Percentiles rank a stretch among this genome's conserved stretches.
Conservation (phyloP, 2,329 filamentous ascomycete species). For the Pseudodiploospora longispora region DNA sequence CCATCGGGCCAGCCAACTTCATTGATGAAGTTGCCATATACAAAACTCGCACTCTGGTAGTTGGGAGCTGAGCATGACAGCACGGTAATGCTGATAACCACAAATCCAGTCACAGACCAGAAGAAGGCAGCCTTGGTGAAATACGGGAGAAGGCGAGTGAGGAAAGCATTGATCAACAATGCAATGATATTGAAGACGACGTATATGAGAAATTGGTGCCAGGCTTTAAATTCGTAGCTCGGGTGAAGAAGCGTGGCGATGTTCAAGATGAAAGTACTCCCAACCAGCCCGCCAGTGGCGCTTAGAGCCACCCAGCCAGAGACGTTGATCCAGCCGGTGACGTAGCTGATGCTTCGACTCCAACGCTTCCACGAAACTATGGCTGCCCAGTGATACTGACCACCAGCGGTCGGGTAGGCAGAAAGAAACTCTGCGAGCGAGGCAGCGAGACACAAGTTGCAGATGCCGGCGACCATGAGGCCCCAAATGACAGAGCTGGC, state of each 20-base stretch:
- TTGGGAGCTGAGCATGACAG: constrained; percentile 57
- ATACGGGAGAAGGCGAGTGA: constrained; percentile 46
- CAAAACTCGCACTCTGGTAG: constrained; percentile 56
- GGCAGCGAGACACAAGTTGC: constrained; percentile 61
- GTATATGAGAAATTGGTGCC: constrained; percentile 70
- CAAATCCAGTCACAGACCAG: constrained; percentile 63
- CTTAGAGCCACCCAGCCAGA: constrained; percentile 65
- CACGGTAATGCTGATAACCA: constrained; percentile 61
- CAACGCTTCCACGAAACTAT: constrained; percentile 51
- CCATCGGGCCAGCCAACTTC: constrained; percentile 62
- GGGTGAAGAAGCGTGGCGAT: constrained; percentile 55
- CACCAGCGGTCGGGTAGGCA: constrained; percentile 51
- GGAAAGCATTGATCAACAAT: constrained; percentile 58
- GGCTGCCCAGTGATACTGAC: constrained; percentile 67
- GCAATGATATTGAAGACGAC: constrained; percentile 53
- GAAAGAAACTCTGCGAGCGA: constrained; percentile 65
- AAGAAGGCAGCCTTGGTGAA: constrained; percentile 63
- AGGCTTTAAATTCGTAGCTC: constrained; percentile 47
- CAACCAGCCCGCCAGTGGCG: constrained; percentile 60
- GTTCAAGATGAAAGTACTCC: constrained; percentile 58
- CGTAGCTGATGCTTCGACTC: constrained; percentile 57
- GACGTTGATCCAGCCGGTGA: constrained; percentile 66
- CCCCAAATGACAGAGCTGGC: constrained; percentile 68
- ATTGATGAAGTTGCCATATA: constrained; percentile 62
- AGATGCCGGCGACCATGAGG: constrained; percentile 50